Evolutionary conservation across 768 basidiomycete genomes (phyloP), one percentile per base, ranked within the genome.

Genomic region (Piloderma croceum): DNA sequence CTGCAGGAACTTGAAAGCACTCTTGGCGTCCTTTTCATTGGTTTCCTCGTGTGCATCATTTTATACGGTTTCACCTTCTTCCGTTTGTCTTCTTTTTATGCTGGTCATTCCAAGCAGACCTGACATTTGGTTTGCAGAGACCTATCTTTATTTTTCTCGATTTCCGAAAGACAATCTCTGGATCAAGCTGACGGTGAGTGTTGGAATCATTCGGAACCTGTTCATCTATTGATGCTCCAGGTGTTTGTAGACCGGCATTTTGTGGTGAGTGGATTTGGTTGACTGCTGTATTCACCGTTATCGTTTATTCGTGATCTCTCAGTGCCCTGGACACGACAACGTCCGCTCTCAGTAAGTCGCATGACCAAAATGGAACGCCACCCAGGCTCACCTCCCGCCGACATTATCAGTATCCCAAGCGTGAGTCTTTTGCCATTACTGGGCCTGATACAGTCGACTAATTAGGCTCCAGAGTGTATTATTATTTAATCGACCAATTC

Each of bases 21-120:
- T 7, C 46, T 56, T 31, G 59, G 59, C 13, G 57, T 60, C 12
- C 41, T 60, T 20, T 53, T 59, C 41, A 45, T 57, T 32, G 56
- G 56, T 55, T 38, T 24, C 47, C 38, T 18, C 32, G n/a, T 57
- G 24, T 42, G 50, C 17, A 49, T 53, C 46, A 49, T 56, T 9
- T 47, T 47, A 18, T 59, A 52, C 43, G 59, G 59, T 13, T 57
- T 60, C 39, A 60, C 57, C 4, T 56, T 59, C 45, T 60, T 60
- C 43, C 59, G 59, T 60, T 29, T 24, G 59, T 46, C 6, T 9
- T 31, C 7, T 29, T n/a, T 7, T 27, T 17, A 18, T 10, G 7
- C 20, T 4, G 17, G 24, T 25, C 20, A 11, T 19, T 24, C n/a
- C 21, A 33, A 33, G 24, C 31, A 13, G 15, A 33, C 11, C 22